Evolutionary conservation across 2,329 filamentous ascomycete species (phyloP).

Genomic region (Aureobasidium subglaciale): DNA sequence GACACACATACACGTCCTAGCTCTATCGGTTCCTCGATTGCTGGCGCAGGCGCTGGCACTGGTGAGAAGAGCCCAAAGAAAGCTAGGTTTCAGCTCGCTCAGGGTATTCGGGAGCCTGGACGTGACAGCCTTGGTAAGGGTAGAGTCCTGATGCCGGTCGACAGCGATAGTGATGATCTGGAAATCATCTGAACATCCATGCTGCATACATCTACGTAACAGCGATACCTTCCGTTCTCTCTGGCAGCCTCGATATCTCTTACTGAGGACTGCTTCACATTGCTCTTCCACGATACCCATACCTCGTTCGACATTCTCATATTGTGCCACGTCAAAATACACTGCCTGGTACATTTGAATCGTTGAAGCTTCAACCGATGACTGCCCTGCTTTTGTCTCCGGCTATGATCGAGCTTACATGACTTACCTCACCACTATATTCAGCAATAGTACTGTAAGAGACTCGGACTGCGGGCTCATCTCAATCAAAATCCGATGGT

Average conservation of each 20-base stretch:
- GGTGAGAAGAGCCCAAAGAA: slow-evolving; percentile 34
- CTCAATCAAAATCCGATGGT: background rate
- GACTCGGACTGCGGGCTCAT: background rate
- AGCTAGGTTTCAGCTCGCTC: slow-evolving; percentile 41
- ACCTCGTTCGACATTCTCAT: too few relatives aligned
- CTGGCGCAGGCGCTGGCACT: slow-evolving; percentile 22
- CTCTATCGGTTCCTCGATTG: slow-evolving; percentile 1
- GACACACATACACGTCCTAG: slow-evolving; percentile 12
- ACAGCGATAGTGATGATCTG: slow-evolving; percentile 39
- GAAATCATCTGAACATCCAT: slow-evolving; percentile 28
- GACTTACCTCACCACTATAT: too few relatives aligned
- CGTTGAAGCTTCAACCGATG: too few relatives aligned
- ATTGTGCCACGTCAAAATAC: too few relatives aligned
- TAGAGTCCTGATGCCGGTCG: slow-evolving; percentile 36
- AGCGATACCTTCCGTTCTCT: too few relatives aligned
- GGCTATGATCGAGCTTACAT: too few relatives aligned
- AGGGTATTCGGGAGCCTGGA: slow-evolving; percentile 44
- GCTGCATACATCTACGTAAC: too few relatives aligned
- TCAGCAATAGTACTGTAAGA: background rate
- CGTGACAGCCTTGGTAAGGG: slow-evolving; percentile 38
- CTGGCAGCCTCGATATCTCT: too few relatives aligned
- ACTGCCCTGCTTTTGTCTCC: too few relatives aligned
- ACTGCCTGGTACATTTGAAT: too few relatives aligned
- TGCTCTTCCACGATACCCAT: too few relatives aligned
- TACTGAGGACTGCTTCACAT: too few relatives aligned